A percentile compares a stretch with the other conserved stretches of the same genome.
phyloP scores from a whole-genome alignment of 768 basidiomycete species.

The Leccinellum luteum region DNA sequence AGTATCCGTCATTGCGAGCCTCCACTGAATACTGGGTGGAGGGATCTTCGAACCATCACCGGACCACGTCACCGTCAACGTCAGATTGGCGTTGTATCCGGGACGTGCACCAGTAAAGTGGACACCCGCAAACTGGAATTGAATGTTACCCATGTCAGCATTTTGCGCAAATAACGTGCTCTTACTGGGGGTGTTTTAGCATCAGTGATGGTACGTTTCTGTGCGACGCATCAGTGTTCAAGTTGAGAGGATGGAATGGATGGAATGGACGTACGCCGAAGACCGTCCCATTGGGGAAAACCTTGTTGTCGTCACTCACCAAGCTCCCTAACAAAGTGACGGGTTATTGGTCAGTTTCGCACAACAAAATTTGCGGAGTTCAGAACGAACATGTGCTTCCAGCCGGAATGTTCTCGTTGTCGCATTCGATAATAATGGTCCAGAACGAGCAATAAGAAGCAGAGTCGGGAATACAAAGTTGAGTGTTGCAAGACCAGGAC shows the following conservation, averaged over 20 bases:
- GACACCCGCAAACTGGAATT: neutral
- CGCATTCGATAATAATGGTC: slow-evolving; percentile 10
- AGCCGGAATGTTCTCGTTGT: neutral
- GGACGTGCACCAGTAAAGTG: slow-evolving; percentile 1
- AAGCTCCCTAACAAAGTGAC: slow-evolving; percentile 1
- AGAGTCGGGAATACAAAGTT: neutral
- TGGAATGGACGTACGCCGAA: neutral
- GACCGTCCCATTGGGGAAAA: slow-evolving; percentile 6
- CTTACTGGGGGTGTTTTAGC: too few relatives aligned
- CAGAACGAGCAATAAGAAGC: neutral
- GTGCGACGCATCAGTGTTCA: neutral
- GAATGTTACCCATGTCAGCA: neutral
- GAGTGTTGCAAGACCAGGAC: neutral
- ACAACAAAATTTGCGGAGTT: neutral
- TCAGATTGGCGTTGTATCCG: neutral
- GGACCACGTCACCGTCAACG: neutral
- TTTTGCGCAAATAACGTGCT: neutral
- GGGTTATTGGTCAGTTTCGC: neutral
- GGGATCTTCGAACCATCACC: neutral
- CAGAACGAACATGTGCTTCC: slow-evolving; percentile 2
- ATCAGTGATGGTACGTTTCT: neutral
- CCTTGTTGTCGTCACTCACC: neutral
- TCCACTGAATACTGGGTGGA: neutral
- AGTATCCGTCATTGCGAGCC: neutral
- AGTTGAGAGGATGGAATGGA: neutral